Base-by-base conservation (phyloP, 2,329 filamentous ascomycete genomes). In the Pseudogymnoascus sp. region DNA sequence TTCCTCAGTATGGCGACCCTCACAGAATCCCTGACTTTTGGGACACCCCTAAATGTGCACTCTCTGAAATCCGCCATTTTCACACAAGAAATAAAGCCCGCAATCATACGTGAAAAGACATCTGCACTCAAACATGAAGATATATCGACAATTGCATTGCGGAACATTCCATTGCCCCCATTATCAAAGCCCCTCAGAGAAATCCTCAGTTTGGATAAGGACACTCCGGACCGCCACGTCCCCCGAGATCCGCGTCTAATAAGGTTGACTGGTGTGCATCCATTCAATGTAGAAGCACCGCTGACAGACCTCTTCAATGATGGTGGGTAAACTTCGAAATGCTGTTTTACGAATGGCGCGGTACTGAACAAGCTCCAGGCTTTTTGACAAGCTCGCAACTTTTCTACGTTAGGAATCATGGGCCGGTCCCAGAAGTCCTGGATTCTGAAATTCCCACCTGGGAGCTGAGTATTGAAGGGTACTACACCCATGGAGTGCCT, bases 361-460 rank as follows among this genome's bases (percentile, higher is more conserved):
- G 25, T 55, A 55, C 28, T 55, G 9, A 55, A 55, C 49, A 33
- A 18, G 28, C 11, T 6, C 2, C 83, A 77, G 91, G 93, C 0
- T 96, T 96, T 71, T 78, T 97, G 38, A 97, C 92, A 0, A 90
- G 88, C 40, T 89, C 91, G 11, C 89, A 96, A 69, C 79, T 97
- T 1, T 95, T 96, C 76, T 97, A 96, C 73, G 93, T 97, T 7
- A 81, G 93, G 37, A 97, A 96, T 70, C 93, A 97, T 78, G 93
- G 93, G 12, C 79, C 86, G 0, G 92, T 96, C 6, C 93, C 92
- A 0, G 78, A 83, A 62, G 89, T 95, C 16, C 79, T 82, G 7
- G 90, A 96, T 66, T 79, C 84, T 23, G 85, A 90, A 3, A 85
- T 91, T 63, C 82, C 87, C 43, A 83, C 88, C 68, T 97, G 93